phyloP scores from a whole-genome alignment of 257 asterid species.

The Thymus quinquecostatus region DNA sequence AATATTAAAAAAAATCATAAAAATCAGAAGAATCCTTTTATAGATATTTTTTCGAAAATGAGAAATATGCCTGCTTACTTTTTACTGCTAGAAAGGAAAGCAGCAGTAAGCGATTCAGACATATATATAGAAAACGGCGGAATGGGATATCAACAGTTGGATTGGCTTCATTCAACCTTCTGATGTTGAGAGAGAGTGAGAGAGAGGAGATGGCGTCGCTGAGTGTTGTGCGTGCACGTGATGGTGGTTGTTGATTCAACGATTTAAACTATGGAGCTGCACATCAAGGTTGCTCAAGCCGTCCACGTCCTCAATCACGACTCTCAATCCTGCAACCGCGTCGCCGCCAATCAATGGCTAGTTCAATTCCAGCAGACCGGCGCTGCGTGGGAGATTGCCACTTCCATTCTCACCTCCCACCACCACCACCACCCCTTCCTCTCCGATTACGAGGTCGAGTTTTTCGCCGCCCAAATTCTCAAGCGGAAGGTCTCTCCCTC shows the following conservation, averaged over 20 bases:
- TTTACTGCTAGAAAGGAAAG: not conserved
- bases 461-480: slow-evolving; percentile 94
- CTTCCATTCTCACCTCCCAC: slow-evolving; percentile 75
- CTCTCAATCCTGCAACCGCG: slow-evolving; percentile 76
- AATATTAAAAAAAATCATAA: too few relatives aligned
- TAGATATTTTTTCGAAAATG: too few relatives aligned
- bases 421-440: slow-evolving; percentile 44
- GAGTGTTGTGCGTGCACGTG: not conserved
- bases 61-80: not conserved
- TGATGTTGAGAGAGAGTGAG: slow-evolving; percentile 2
- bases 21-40: too few relatives aligned
- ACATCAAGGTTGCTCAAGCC: slow-evolving; percentile 80
- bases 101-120: not conserved
- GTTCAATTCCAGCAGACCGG: slow-evolving; percentile 83
- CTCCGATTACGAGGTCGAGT: slow-evolving; percentile 67
- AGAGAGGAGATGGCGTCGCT: not conserved
- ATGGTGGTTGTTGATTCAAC: not conserved
- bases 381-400: slow-evolving; percentile 88
- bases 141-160: not conserved
- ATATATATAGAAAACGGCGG: not conserved
- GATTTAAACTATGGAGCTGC: slow-evolving; percentile 51
- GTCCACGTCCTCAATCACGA: slow-evolving; percentile 92
- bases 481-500: slow-evolving; percentile 68
- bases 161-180: not conserved
- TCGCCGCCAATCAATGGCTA: slow-evolving; percentile 95